These are phyloP conservation scores for Plasmodium fragile DNA, from an alignment of 169 alveolate genomes.

Conservation along the genomic window DNA sequence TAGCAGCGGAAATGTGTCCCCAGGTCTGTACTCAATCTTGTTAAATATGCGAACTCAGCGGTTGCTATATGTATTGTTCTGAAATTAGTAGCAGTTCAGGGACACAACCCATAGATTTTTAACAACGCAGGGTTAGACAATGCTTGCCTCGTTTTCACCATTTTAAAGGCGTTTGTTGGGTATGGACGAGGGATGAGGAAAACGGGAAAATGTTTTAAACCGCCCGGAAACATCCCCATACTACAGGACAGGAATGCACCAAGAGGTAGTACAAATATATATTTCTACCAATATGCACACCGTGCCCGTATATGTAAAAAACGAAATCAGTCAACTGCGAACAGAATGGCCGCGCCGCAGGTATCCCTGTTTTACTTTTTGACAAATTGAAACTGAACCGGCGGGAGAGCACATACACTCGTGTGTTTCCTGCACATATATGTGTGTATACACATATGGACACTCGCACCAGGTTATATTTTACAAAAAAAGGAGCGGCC, in stretches of 20 bases:
- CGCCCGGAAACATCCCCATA: neutral
- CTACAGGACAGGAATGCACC: neutral
- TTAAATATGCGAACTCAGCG: neutral
- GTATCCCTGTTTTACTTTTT: neutral
- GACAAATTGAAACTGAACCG: neutral
- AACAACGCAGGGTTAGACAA: neutral
- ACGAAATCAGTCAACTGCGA: neutral
- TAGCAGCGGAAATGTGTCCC: neutral
- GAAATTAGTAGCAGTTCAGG: neutral
- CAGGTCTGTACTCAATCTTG: neutral
- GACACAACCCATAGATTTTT: neutral
- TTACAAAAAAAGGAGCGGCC: neutral
- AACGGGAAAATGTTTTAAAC: slow-evolving; percentile 6
- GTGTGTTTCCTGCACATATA: neutral
- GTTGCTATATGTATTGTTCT: neutral
- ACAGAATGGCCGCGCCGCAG: neutral
- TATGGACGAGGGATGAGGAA: neutral
- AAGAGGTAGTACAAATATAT: neutral
- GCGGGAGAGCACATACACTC: neutral
- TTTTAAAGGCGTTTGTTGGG: neutral
- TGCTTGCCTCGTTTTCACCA: neutral
- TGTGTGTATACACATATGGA: neutral
- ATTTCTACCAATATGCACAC: neutral
- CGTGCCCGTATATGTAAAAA: neutral
- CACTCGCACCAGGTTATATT: neutral